These are phyloP conservation scores for Stachybotrys elegans DNA, from an alignment of 2,329 filamentous ascomycete genomes.

Conservation along the genomic window DNA sequence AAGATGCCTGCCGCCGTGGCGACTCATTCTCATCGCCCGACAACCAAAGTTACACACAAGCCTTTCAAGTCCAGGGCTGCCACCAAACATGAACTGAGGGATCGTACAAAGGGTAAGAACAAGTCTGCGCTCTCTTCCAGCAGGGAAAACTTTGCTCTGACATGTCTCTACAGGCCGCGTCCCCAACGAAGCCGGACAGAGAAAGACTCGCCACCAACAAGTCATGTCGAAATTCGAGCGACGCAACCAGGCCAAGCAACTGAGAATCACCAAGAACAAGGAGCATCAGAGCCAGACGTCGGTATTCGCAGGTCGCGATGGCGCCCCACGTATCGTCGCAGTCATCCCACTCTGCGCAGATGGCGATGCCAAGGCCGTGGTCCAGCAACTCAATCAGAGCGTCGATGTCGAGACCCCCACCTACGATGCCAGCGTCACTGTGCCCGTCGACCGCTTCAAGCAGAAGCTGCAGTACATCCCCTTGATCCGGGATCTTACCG, in stretches of 20 bases:
- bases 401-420: slow-evolving; percentile 70
- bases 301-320: slow-evolving; percentile 81
- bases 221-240: slow-evolving; percentile 97
- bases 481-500: slow-evolving; percentile 65
- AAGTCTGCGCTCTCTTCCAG: not conserved
- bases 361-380: slow-evolving; percentile 60
- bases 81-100: slow-evolving; percentile 81
- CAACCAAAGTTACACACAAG: slow-evolving; percentile 85
- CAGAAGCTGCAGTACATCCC: slow-evolving; percentile 87
- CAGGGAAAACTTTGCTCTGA: slow-evolving; percentile 5
- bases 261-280: slow-evolving; percentile 75
- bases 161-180: slow-evolving; percentile 60
- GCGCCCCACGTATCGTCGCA: slow-evolving; percentile 81
- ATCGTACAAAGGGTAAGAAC: slow-evolving; percentile 70
- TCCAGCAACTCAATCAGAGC: slow-evolving; percentile 68
- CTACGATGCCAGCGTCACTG: slow-evolving; percentile 54
- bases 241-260: slow-evolving; percentile 90
- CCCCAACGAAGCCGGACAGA: slow-evolving; percentile 63
- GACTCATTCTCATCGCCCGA: slow-evolving; percentile 82
- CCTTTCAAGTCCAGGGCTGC: slow-evolving; percentile 88
- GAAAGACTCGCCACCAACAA: slow-evolving; percentile 91
- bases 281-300: slow-evolving; percentile 75
- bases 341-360: slow-evolving; percentile 78
- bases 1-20: slow-evolving; percentile 69
- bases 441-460: slow-evolving; percentile 85